Evolutionary conservation across 1,139 yeast species (phyloP).

Genomic region (Candida gigantensis): DNA sequence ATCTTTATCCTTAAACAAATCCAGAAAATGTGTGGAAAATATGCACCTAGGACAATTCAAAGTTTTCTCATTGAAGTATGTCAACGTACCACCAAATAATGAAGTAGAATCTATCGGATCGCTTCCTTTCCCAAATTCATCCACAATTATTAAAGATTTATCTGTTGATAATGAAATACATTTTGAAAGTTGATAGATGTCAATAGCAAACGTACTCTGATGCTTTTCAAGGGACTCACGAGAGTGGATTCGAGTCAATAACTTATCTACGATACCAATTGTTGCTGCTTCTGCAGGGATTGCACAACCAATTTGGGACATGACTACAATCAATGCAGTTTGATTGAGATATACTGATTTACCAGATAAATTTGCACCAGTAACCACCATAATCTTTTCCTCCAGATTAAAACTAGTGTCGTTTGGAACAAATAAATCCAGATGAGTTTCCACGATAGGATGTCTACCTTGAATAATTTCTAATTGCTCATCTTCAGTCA

Average conservation of each 20-base stretch:
- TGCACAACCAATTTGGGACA: slow-evolving; percentile 51
- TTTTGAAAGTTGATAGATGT: slow-evolving; percentile 45
- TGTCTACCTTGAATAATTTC: slow-evolving; percentile 34
- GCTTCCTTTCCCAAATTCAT: slow-evolving; percentile 57
- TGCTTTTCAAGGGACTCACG: slow-evolving; percentile 42
- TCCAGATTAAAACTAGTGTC: slow-evolving; percentile 22
- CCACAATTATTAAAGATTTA: slow-evolving; percentile 42
- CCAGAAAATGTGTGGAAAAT: slow-evolving; percentile 48
- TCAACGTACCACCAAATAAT: slow-evolving; percentile 38
- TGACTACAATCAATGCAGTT: slow-evolving; percentile 40
- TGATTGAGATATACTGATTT: slow-evolving; percentile 49
- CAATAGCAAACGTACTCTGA: slow-evolving; percentile 49
- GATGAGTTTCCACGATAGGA: slow-evolving; percentile 39
- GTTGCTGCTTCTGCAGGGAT: slow-evolving; percentile 46
- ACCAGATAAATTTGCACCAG: slow-evolving; percentile 57
- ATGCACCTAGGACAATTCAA: slow-evolving; percentile 29
- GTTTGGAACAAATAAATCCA: slow-evolving; percentile 37
- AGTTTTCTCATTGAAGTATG: slow-evolving; percentile 18
- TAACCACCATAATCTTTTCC: slow-evolving; percentile 27
- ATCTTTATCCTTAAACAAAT: slow-evolving; percentile 24
- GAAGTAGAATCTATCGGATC: slow-evolving; percentile 48
- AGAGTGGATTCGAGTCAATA: slow-evolving; percentile 42
- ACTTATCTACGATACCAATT: slow-evolving; percentile 45
- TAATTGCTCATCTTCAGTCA: slow-evolving; percentile 25
- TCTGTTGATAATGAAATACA: slow-evolving; percentile 35